Base-by-base conservation (phyloP, 352 stramenopile species). In the Phytophthora fragariae region DNA sequence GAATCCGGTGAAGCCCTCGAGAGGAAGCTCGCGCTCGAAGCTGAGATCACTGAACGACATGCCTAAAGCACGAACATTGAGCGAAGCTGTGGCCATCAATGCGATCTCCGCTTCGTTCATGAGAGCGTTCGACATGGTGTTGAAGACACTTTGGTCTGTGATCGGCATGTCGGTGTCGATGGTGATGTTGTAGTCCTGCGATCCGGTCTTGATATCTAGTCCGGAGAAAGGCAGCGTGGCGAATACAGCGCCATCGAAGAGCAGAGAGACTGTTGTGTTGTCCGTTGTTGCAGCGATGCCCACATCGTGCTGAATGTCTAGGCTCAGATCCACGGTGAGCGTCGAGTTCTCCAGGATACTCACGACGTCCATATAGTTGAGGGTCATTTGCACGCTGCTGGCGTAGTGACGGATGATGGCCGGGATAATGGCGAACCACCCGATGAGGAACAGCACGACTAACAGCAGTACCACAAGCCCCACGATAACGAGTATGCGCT, bases 341-440 rank as follows among this genome's bases (percentile, higher is more conserved):
- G 69, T 81, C 49, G 73, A 60, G 54, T 80, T 80, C 33, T 81
- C 71, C 19, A 76, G 60, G 14, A 92, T 75, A 12, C 53, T 63
- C 31, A 80, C 62, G 54, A 94, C 75, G 56, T 92, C 86, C 53
- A 94, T 72, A 73, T 86, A 86, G 78, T 92, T 91, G 55, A 92
- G 66, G 4, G 47, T 70, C 52, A 94, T 57, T 46, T 83, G 47
- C 31, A 92, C 78, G 49, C 85, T 79, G 57, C 84, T 76, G 33
- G 75, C 65, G 62, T 85, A 84, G 54, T 80, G 76, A 55, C 86
- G 81, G 62, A 90, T 84, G 17, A 91, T 62, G 14, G 77, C 73
- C n/a, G 75, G 77, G n/a, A 89, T 69, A 24, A 92, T 70, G n/a
- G 53, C 81, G 61, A 92, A 85, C 77, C 83, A 90, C 3, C 79